A percentile compares a stretch with the other conserved stretches of the same genome.
Evolutionary conservation across 345 rosid genomes (phyloP).

Genomic region (Anacardium occidentale): DNA sequence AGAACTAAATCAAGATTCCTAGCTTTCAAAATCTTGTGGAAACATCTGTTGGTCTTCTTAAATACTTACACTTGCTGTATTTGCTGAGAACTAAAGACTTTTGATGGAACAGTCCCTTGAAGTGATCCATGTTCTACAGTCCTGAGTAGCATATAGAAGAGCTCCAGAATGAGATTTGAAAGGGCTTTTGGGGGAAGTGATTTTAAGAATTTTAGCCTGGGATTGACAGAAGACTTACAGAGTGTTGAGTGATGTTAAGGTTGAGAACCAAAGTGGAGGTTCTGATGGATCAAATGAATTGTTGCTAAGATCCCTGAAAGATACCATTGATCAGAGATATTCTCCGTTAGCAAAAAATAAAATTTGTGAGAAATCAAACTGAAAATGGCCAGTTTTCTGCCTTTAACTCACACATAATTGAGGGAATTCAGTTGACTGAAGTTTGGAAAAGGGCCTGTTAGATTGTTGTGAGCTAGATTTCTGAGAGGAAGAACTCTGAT

Average conservation of each 20-base stretch:
- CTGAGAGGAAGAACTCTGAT: conserved; percentile 39
- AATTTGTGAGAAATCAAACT: background rate
- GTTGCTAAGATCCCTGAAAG: conserved; percentile 87
- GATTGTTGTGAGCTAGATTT: conserved; percentile 77
- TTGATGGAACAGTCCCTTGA: conserved; percentile 58
- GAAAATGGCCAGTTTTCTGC: background rate
- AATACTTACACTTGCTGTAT: conserved; percentile 81
- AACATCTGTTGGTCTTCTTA: conserved; percentile 1
- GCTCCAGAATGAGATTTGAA: conserved; percentile 6
- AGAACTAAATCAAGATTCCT: conserved; percentile 4
- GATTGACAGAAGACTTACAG: conserved; percentile 46
- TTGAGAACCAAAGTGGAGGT: conserved; percentile 86
- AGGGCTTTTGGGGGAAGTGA: background rate
- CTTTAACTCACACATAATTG: conserved; percentile 64
- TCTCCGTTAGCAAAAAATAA: conserved; percentile 1
- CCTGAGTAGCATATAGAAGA: conserved; percentile 37
- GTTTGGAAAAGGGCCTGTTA: conserved; percentile 77
- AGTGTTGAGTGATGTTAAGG: conserved; percentile 78
- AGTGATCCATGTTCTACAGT: conserved; percentile 75
- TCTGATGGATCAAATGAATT: no score
- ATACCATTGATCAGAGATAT: conserved; percentile 3
- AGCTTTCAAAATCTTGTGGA: background rate
- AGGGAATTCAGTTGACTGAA: conserved; percentile 63
- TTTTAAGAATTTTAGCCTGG: conserved; percentile 5
- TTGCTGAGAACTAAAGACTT: conserved; percentile 64